Evolutionary conservation across 331 rosid species (phyloP).

Genomic region (Saraca asoca): DNA sequence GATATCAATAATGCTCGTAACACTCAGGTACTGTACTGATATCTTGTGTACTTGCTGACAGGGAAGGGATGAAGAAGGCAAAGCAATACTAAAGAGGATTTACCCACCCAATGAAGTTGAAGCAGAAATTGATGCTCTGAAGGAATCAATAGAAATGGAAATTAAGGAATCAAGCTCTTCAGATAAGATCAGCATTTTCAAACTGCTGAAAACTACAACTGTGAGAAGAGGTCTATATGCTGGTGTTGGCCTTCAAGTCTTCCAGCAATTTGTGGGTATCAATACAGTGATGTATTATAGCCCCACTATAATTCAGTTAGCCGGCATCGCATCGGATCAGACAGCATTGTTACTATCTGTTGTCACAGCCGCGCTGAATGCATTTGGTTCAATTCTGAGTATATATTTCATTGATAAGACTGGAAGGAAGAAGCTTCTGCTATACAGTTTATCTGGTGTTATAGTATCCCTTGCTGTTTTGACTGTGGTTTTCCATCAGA

Average conservation of each 20-base stretch:
- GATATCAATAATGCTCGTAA: too few species aligned
- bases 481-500: slow-evolving; percentile 44
- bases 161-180: slow-evolving; percentile 30
- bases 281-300: too few species aligned
- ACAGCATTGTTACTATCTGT: slow-evolving; percentile 63
- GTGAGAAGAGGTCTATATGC: slow-evolving; percentile 59
- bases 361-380: slow-evolving; percentile 56
- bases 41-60: neutral
- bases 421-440: slow-evolving; percentile 59
- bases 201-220: slow-evolving; percentile 43
- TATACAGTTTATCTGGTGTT: slow-evolving; percentile 54
- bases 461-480: slow-evolving; percentile 46
- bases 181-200: slow-evolving; percentile 33
- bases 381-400: slow-evolving; percentile 52
- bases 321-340: slow-evolving; percentile 53
- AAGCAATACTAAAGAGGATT: slow-evolving; percentile 43
- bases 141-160: slow-evolving; percentile 55
- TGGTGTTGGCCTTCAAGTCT: slow-evolving; percentile 64
- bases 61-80: slow-evolving; percentile 56
- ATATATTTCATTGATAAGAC: slow-evolving; percentile 57
- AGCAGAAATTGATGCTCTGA: slow-evolving; percentile 39
- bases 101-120: slow-evolving; percentile 49
- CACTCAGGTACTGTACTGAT: neutral
- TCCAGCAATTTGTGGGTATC: slow-evolving; percentile 57
- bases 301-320: slow-evolving; percentile 59